Evolutionary conservation across 768 basidiomycete genomes (phyloP), one percentile per base, ranked within the genome.

Genomic region (Trametes elegans): DNA sequence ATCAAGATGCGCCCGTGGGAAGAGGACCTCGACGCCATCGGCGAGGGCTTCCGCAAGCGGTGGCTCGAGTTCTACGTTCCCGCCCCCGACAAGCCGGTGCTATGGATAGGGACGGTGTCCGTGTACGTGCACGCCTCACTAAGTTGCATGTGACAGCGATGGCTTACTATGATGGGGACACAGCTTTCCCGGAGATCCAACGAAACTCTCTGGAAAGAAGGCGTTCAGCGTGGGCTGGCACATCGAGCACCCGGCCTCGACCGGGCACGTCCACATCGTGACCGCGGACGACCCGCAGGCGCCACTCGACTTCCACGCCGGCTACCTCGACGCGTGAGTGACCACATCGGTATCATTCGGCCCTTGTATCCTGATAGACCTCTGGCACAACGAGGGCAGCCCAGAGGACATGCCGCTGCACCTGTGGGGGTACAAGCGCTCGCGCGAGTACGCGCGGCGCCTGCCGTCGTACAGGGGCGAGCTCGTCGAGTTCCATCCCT

Each of bases 31-130:
- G 70, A 75, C 43, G 71, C 71, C n/a, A 67, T 86, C 31, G 74
- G 75, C 0, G 73, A 79, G 7, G 73, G 64, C 5, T 86, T 85
- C 61, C 63, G 71, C 24, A 43, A 69, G 21, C 68, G 74, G 36
- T 85, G 83, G 84, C 67, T 75, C 7, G 64, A 68, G 11, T 80
- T 77, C 64, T 85, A 80, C 36, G 76, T 67, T 23, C 67, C 71
- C 24, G 73, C 71, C 2, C 77, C 79, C 0, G 85, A 86, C 62
- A 85, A 85, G 61, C 76, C 83, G 9, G 77, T 81, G 3, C 61
- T 79, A 55, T 70, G 75, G 39, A 62, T 82, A 11, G 75, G 74
- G 0, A 56, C 72, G 0, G 56, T 76, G 19, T 67, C 77, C 3
- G 74, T 72, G 80, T 82, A 59, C 43, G 73, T 63, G 5, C 23